Conservation (phyloP, 2,329 filamentous ascomycete genomes). For the Tothia fuscella region DNA sequence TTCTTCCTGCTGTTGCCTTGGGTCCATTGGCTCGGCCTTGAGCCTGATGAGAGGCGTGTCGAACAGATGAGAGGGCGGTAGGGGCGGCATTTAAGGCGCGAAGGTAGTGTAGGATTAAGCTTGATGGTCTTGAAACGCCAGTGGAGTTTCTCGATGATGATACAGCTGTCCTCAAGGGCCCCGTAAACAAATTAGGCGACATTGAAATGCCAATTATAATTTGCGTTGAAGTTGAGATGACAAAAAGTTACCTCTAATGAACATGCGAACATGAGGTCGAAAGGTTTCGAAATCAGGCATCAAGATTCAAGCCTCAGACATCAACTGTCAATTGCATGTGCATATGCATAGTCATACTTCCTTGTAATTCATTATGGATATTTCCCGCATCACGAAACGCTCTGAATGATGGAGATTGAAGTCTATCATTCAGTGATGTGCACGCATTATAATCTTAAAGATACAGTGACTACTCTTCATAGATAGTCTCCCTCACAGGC, state of each 20-base stretch:
- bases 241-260: background rate
- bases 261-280: background rate
- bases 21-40: slow-evolving; percentile 59
- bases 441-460: too few relatives aligned
- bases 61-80: slow-evolving; percentile 30
- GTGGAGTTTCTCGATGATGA: background rate
- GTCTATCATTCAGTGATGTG: too few relatives aligned
- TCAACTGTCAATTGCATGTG: background rate
- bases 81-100: slow-evolving; percentile 14
- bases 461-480: too few relatives aligned
- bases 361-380: too few relatives aligned
- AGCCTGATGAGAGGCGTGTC: slow-evolving; percentile 52
- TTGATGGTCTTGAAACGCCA: slow-evolving; percentile 3
- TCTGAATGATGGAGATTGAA: too few relatives aligned
- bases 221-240: background rate
- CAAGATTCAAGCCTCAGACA: background rate
- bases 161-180: background rate
- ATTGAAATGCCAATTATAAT: background rate
- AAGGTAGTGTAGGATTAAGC: slow-evolving; percentile 4
- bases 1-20: slow-evolving; percentile 64
- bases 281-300: background rate
- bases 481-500: too few relatives aligned
- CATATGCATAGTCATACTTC: background rate
- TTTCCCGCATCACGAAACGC: too few relatives aligned
- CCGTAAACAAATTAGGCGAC: background rate